These are phyloP conservation scores for Phytopythium aichiense DNA, from an alignment of 352 stramenopile genomes.

Conservation along the genomic window DNA sequence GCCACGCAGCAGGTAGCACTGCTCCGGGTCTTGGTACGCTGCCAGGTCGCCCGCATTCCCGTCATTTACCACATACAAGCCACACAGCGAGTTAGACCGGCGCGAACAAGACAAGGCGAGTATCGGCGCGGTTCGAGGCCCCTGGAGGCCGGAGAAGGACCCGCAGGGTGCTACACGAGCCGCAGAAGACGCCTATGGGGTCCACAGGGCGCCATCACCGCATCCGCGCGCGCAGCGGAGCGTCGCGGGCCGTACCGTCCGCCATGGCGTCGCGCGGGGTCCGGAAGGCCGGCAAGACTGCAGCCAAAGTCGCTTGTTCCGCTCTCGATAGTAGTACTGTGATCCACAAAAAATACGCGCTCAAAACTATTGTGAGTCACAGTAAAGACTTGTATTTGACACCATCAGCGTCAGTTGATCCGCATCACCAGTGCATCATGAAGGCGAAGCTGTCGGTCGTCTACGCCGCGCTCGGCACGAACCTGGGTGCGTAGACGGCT, in stretches of 20 bases:
- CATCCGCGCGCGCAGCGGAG: not conserved
- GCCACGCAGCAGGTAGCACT: constrained; percentile 60
- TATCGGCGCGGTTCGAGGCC: not conserved
- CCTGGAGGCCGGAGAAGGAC: not conserved
- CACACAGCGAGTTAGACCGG: not conserved
- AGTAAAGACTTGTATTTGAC: not conserved
- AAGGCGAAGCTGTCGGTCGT: constrained; percentile 13
- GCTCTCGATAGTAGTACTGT: not conserved
- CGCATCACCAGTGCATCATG: not conserved
- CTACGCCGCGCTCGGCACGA: constrained; percentile 70
- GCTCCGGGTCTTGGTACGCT: constrained; percentile 31
- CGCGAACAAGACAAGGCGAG: not conserved
- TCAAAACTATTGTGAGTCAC: no score
- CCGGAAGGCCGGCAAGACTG: not conserved
- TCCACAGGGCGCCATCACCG: no score
- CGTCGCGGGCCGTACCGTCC: not conserved
- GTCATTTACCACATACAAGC: not conserved
- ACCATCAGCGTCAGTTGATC: not conserved
- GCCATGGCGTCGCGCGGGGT: not conserved
- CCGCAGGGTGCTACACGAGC: not conserved
- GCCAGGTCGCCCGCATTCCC: not conserved
- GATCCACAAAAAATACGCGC: not conserved
- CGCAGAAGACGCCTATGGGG: not conserved
- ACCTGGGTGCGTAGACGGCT: constrained; percentile 38
- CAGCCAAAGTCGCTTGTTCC: not conserved